These are phyloP conservation scores for Geranium rotundifolium DNA, from an alignment of 345 rosid genomes.

Conservation along the genomic window DNA sequence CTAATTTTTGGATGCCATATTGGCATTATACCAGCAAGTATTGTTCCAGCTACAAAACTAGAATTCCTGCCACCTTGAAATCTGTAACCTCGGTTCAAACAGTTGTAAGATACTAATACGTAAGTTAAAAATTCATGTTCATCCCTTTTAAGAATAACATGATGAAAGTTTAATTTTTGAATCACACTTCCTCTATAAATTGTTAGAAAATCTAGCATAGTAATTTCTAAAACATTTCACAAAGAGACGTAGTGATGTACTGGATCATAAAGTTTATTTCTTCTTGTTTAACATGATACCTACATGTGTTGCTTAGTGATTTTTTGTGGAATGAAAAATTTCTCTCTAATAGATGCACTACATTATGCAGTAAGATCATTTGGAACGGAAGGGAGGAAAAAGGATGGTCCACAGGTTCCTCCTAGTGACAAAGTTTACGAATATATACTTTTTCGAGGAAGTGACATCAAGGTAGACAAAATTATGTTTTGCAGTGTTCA, in stretches of 20 bases:
- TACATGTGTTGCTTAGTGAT: background rate
- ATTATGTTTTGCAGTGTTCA: background rate
- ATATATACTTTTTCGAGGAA: conserved; percentile 36
- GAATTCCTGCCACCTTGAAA: background rate
- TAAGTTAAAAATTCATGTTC: no score
- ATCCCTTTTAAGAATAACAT: no score
- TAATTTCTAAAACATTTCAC: no score
- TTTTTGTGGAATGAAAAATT: background rate
- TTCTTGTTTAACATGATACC: no score
- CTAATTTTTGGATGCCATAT: background rate
- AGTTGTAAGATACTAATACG: no score
- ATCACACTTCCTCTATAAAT: no score
- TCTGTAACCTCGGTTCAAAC: background rate
- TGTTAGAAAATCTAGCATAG: no score
- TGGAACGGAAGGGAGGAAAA: conserved; percentile 48
- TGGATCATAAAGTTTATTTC: no score
- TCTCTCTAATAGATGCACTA: background rate
- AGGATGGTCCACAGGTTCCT: conserved; percentile 35
- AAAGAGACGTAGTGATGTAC: background rate
- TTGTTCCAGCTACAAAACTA: background rate
- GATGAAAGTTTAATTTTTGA: no score
- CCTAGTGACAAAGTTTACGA: conserved; percentile 35
- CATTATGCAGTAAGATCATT: conserved; percentile 34
- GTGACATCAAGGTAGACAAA: conserved; percentile 35
- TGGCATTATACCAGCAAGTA: background rate